These are phyloP conservation scores for Lotmaria passim DNA, from an alignment of 208 protist species.

Conservation along the genomic window DNA sequence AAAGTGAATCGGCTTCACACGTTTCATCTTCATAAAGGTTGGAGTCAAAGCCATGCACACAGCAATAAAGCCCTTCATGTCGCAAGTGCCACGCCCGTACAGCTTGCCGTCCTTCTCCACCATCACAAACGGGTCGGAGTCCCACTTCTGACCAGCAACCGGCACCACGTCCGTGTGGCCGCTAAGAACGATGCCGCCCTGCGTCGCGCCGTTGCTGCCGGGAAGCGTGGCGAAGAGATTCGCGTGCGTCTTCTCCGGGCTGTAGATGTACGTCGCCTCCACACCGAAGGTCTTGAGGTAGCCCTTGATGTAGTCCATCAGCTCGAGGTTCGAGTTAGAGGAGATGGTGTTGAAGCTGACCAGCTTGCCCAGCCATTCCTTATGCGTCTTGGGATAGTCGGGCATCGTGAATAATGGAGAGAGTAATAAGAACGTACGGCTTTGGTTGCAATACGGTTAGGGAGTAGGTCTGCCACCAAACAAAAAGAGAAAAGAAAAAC, in stretches of 20 bases:
- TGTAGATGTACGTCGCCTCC: conserved; percentile 41
- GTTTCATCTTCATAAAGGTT: conserved; percentile 50
- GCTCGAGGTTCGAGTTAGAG: conserved; percentile 6
- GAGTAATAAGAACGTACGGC: too few relatives aligned
- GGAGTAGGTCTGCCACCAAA: not conserved
- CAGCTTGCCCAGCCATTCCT: conserved; percentile 58
- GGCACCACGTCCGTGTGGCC: too few relatives aligned
- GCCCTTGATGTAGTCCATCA: conserved; percentile 38
- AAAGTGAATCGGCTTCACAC: conserved; percentile 56
- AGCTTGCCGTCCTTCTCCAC: conserved; percentile 58
- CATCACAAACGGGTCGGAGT: conserved; percentile 59
- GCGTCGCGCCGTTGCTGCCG: conserved; percentile 36
- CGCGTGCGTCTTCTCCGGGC: conserved; percentile 47
- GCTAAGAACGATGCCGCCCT: conserved; percentile 58
- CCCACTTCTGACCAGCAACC: too few relatives aligned
- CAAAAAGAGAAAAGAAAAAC: too few relatives aligned
- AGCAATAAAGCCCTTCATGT: conserved; percentile 73
- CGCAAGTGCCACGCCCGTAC: conserved; percentile 57
- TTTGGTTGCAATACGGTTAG: not conserved
- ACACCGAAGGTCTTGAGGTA: too few relatives aligned
- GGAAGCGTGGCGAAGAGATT: conserved; percentile 70
- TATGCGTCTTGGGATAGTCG: conserved; percentile 6
- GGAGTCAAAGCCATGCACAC: conserved; percentile 47
- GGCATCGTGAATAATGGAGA: conserved; percentile 1
- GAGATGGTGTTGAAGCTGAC: conserved; percentile 40